A percentile compares a stretch with the other conserved stretches of the same genome.
phyloP scores from a whole-genome alignment of 1,284 basidiomycete genomes.

The Cerioporus squamosus region DNA sequence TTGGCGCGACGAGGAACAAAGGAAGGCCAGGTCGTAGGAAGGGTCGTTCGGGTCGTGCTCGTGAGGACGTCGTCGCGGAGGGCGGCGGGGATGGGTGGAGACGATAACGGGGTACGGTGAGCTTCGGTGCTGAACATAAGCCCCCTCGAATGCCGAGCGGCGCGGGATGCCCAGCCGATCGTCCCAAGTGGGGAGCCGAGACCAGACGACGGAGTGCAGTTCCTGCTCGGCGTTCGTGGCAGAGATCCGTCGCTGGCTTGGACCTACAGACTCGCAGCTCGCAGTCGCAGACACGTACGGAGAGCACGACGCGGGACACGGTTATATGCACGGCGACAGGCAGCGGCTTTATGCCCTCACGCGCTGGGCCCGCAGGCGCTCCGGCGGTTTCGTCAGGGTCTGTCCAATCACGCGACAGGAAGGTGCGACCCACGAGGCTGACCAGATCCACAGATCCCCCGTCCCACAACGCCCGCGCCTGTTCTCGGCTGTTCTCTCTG shows the following conservation, averaged over 20 bases:
- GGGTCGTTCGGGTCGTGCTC: slow-evolving; percentile 19
- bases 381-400: slow-evolving; percentile 5
- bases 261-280: neutral
- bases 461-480: slow-evolving; percentile 1
- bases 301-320: slow-evolving; percentile 1
- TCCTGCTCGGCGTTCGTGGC: slow-evolving; percentile 13
- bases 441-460: neutral
- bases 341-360: too few relatives aligned
- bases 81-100: slow-evolving; percentile 14
- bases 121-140: slow-evolving; percentile 16
- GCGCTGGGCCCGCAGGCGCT: slow-evolving; percentile 7
- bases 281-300: neutral
- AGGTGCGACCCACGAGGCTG: slow-evolving; percentile 12
- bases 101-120: slow-evolving; percentile 23
- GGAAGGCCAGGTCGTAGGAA: slow-evolving; percentile 5
- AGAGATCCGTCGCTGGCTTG: neutral
- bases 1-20: neutral
- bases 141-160: slow-evolving; percentile 24
- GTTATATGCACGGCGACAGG: neutral
- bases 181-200: slow-evolving; percentile 4
- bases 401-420: slow-evolving; percentile 13
- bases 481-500: neutral
- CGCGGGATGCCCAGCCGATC: slow-evolving; percentile 27
- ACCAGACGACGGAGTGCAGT: neutral
- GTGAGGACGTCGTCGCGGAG: slow-evolving; percentile 2